These are phyloP conservation scores for Calonectria hawksworthii DNA, from an alignment of 2,329 filamentous ascomycete genomes.

Conservation along the genomic window DNA sequence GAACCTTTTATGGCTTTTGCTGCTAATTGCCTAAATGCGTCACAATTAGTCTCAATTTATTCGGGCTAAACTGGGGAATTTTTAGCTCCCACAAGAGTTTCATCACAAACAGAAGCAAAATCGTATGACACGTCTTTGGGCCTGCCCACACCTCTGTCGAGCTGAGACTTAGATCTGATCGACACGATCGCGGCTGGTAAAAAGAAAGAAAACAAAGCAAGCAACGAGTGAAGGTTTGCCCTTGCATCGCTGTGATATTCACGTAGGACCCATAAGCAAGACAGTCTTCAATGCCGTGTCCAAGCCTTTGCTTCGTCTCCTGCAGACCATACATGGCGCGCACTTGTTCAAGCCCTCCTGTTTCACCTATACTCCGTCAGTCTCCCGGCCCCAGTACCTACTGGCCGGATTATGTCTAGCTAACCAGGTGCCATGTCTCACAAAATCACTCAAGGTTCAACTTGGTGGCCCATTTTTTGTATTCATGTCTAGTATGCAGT, in stretches of 20 bases:
- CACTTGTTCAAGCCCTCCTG: neutral
- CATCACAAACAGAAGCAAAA: neutral
- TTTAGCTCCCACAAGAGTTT: slow-evolving; percentile 1
- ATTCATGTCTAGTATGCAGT: slow-evolving; percentile 18
- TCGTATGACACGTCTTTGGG: neutral
- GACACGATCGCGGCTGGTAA: neutral
- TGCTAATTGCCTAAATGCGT: neutral
- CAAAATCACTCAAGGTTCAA: neutral
- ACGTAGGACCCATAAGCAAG: neutral
- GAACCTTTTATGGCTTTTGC: neutral
- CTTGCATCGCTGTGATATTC: neutral
- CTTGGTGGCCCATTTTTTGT: neutral
- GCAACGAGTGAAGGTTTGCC: neutral
- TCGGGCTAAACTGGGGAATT: neutral
- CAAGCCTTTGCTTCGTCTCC: neutral
- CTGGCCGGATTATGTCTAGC: neutral
- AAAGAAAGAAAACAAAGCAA: slow-evolving; percentile 3
- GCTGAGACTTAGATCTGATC: slow-evolving; percentile 7
- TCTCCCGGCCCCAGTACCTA: neutral
- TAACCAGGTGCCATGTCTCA: neutral
- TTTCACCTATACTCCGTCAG: neutral
- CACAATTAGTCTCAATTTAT: neutral
- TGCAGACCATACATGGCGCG: neutral
- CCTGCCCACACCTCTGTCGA: neutral
- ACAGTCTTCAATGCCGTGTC: neutral